A percentile compares a stretch with the other conserved stretches of the same genome.
Evolutionary conservation across 163 green algal genomes (phyloP).

Genomic region (Scenedesmus sp.): DNA sequence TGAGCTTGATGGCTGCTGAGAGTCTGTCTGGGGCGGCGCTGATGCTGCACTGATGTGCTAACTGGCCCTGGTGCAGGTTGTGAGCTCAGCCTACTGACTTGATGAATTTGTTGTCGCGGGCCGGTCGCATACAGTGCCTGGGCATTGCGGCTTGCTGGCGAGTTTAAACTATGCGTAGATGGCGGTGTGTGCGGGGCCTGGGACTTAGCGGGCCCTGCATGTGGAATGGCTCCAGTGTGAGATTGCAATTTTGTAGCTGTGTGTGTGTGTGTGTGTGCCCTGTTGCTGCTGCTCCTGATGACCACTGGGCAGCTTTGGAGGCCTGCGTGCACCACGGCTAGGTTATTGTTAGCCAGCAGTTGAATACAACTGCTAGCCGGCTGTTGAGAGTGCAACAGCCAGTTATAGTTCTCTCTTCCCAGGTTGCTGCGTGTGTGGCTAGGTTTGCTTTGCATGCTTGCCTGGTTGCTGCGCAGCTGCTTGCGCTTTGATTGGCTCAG

Average conservation of each 20-base stretch:
- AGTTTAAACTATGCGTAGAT: too few relatives aligned
- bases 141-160: too few relatives aligned
- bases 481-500: not conserved
- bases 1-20: constrained; percentile 13
- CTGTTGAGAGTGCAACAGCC: not conserved
- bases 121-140: too few relatives aligned
- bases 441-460: not conserved
- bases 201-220: too few relatives aligned
- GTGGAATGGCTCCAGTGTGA: not conserved
- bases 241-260: not conserved
- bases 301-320: not conserved
- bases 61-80: not conserved
- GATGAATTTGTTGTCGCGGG: not conserved
- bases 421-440: not conserved
- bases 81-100: not conserved
- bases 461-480: not conserved
- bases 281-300: not conserved
- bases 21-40: constrained; percentile 24
- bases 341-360: not conserved
- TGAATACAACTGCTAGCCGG: not conserved
- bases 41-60: constrained; percentile 26
- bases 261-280: not conserved
- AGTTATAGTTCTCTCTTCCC: not conserved
- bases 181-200: too few relatives aligned
- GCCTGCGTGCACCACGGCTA: not conserved